Percentiles rank a stretch among this genome's conserved stretches.
Evolutionary conservation across 805 yeast genomes (phyloP).

Genomic region (Yamadazyma scolyti): DNA sequence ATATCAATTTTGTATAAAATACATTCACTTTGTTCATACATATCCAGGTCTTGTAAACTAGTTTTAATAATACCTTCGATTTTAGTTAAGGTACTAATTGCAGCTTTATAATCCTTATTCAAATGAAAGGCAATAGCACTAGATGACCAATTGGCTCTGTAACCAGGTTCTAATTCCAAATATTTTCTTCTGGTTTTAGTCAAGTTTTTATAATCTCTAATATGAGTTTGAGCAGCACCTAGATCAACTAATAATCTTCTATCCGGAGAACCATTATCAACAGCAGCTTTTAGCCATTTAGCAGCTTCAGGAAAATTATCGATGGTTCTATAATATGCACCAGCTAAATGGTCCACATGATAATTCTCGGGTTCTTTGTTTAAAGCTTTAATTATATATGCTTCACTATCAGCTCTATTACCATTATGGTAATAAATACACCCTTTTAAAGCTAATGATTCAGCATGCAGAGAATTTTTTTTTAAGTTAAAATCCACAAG

Average conservation of each 20-base stretch:
- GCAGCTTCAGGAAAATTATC: slow-evolving; percentile 74
- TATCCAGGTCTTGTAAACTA: slow-evolving; percentile 61
- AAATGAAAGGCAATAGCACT: slow-evolving; percentile 83
- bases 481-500: slow-evolving; percentile 71
- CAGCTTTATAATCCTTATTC: slow-evolving; percentile 60
- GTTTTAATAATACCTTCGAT: slow-evolving; percentile 75
- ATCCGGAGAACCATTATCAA: slow-evolving; percentile 75
- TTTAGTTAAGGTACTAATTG: slow-evolving; percentile 67
- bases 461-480: slow-evolving; percentile 72
- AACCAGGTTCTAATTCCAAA: slow-evolving; percentile 73
- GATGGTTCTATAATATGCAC: slow-evolving; percentile 71
- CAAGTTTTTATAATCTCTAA: slow-evolving; percentile 65
- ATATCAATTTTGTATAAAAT: slow-evolving; percentile 67
- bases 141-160: slow-evolving; percentile 87
- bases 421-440: slow-evolving; percentile 51
- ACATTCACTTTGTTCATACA: slow-evolving; percentile 79
- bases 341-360: slow-evolving; percentile 80
- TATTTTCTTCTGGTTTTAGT: slow-evolving; percentile 62
- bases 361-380: slow-evolving; percentile 58
- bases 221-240: slow-evolving; percentile 73
- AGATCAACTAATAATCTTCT: slow-evolving; percentile 78
- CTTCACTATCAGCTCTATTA: slow-evolving; percentile 61
- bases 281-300: slow-evolving; percentile 70
- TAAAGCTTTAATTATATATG: slow-evolving; percentile 58
- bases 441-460: slow-evolving; percentile 83